phyloP scores from a whole-genome alignment of 2,329 filamentous ascomycete species.

The Calcarisporium arbuscula region DNA sequence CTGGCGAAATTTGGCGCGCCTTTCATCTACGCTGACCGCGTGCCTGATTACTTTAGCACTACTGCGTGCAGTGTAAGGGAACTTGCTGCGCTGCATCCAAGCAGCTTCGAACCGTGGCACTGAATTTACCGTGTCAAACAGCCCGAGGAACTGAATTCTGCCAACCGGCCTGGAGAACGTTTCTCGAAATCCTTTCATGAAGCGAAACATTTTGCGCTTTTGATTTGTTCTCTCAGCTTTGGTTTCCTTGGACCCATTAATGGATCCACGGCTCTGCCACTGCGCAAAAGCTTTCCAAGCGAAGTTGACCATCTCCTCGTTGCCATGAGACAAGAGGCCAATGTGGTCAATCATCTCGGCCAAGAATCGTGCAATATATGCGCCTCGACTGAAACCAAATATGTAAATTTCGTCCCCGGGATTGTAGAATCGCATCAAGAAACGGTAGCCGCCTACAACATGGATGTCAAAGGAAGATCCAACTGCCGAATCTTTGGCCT shows the following conservation, averaged over 20 bases:
- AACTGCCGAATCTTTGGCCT: constrained; percentile 72
- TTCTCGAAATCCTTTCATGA: constrained; percentile 74
- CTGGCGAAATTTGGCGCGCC: constrained; percentile 65
- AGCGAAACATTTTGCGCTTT: constrained; percentile 57
- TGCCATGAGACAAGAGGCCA: constrained; percentile 71
- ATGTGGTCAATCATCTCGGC: constrained; percentile 83
- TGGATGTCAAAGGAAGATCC: constrained; percentile 77
- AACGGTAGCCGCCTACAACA: constrained; percentile 76
- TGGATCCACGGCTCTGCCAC: constrained; percentile 57
- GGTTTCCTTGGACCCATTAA: constrained; percentile 33
- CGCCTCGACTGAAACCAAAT: constrained; percentile 68
- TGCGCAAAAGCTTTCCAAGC: constrained; percentile 77
- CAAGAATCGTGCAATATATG: constrained; percentile 68
- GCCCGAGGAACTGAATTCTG: constrained; percentile 67
- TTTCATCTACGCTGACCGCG: constrained; percentile 64
- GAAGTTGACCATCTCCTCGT: constrained; percentile 79
- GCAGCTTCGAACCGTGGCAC: constrained; percentile 69
- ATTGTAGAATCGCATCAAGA: constrained; percentile 68
- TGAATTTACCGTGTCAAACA: constrained; percentile 79
- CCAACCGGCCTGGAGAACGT: constrained; percentile 73
- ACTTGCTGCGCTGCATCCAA: constrained; percentile 74
- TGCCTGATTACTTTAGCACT: constrained; percentile 59
- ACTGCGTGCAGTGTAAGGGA: constrained; percentile 58
- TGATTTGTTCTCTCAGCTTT: constrained; percentile 24
- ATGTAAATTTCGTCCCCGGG: constrained; percentile 62